Base-by-base conservation (phyloP, 352 stramenopile species). In the Pythium biforme region DNA sequence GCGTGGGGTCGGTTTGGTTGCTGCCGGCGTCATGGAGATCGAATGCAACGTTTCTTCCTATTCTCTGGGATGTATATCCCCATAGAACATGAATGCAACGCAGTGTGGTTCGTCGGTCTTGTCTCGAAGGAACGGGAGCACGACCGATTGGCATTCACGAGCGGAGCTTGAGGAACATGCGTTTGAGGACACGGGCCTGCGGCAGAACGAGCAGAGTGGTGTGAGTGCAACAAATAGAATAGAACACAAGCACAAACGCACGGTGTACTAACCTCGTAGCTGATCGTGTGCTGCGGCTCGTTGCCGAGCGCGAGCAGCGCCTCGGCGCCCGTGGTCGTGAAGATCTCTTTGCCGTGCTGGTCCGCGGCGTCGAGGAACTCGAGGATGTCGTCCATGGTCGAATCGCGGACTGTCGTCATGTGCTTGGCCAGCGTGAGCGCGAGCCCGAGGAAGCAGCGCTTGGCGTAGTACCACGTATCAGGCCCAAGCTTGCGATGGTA, bases 381-480 rank as follows among this genome's bases (percentile, higher is more conserved):
- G 62, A 98, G 82, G 54, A 98, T 97, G 59, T 97, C 94, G 64
- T 97, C 90, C 79, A 98, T 87, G 2, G 92, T 97, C 20, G 90
- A 89, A 74, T 98, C 94, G 12, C 96, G 94, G 19, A 99, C 88
- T 27, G 94, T 96, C 39, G 95, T 88, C 88, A 98, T 98, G 66
- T 98, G 88, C 72, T 98, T 99, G 2, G 94, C 89, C 48, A 98
- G 79, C 33, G 92, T 97, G 33, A 97, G 83, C 1, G 92, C 89
- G 11, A 98, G 77, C 0, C 91, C 92, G 34, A 99, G 75, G 66
- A 99, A 98, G 71, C 94, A 98, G 33, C 90, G 82, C 75, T 98
- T 98, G 31, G 89, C 86, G 76, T 98, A 98, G 72, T 95, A 98
- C 95, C 96, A 99, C 37, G 95, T 98, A 64, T 98, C 92, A 0